Evolutionary conservation across 2,329 filamentous ascomycete genomes (phyloP), one percentile per base, ranked within the genome.

Genomic region (Penicillium sp.): DNA sequence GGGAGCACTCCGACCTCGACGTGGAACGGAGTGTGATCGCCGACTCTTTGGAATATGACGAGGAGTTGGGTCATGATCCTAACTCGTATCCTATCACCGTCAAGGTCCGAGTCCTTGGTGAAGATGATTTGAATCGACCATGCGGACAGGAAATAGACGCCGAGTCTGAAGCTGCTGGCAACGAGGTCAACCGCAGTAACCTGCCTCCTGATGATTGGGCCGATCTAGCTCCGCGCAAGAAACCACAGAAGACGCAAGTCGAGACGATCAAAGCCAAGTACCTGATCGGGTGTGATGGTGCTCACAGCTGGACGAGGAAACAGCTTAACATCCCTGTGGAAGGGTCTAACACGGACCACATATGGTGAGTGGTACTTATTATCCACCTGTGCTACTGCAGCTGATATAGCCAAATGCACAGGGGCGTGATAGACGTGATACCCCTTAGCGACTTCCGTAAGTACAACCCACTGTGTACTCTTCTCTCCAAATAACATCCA

Each of bases 271-370:
- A 75, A 39, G 79, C 82, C 6, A 86, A 86, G 66, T 90, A 87
- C 60, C 77, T 90, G 31, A 78, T 91, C 4, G 87, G 87, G 0
- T 86, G 84, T 44, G 87, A 90, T 60, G 87, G 87, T 0, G 87
- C 87, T 0, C 85, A 87, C 65, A 85, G 81, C 55, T 89, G 86
- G 84, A 84, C 83, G 0, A 75, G 87, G 39, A 78, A 79, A 53
- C 78, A 84, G 53, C 73, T 89, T 1, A 82, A 83, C 0, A 80
- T 84, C 33, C 75, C 80, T 33, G 75, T 87, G 46, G 76, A 82
- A 46, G 84, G 84, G 5, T 83, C 85, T 50, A 79, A 78, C 23
- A 76, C 74, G 1, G 74, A 78, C 54, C 73, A 73, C 43, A 70
- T 76, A 15, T 79, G 77, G 64, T 66, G 6, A 43, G 67, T 59